Evolutionary conservation across 148 eudicot genomes (phyloP).

Genomic region (Arctostaphylos glauca): DNA sequence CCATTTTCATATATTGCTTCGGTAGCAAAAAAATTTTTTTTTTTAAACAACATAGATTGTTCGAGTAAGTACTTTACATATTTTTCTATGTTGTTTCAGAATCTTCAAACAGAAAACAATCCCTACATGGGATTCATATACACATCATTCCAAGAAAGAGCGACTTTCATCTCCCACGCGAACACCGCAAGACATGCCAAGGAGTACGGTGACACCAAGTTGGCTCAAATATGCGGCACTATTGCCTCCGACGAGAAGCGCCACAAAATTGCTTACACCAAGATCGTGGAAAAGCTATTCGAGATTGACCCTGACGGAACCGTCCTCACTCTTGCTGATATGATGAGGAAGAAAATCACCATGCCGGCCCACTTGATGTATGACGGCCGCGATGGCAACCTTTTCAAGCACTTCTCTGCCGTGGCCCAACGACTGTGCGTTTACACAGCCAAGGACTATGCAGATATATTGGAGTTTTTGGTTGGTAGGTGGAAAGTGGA

Average conservation of each 20-base stretch:
- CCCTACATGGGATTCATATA: conserved; percentile 26
- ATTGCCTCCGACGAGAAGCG: conserved; percentile 29
- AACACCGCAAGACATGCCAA: conserved; percentile 27
- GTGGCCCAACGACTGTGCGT: conserved; percentile 22
- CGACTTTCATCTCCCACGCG: conserved; percentile 28
- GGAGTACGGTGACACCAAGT: conserved; percentile 17
- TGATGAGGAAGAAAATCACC: conserved; percentile 29
- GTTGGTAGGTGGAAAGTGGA: conserved; percentile 27
- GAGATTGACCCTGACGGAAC: conserved; percentile 21
- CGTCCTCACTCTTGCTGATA: conserved; percentile 18
- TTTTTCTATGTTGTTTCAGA: background rate
- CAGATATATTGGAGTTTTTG: conserved; percentile 26
- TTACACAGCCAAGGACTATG: conserved; percentile 27
- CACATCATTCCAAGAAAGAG: conserved; percentile 30
- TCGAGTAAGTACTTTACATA: too few species aligned
- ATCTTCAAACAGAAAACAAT: conserved; percentile 20
- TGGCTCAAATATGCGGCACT: conserved; percentile 25
- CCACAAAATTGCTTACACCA: conserved; percentile 24
- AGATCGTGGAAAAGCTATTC: conserved; percentile 25
- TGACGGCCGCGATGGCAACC: conserved; percentile 24
- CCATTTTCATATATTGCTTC: background rate
- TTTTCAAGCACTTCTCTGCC: conserved; percentile 19
- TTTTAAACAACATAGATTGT: too few species aligned
- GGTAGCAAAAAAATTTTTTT: too few species aligned
- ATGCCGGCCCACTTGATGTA: conserved; percentile 33